Evolutionary conservation across 768 basidiomycete genomes (phyloP).

Genomic region (Boletus reticuloceps): DNA sequence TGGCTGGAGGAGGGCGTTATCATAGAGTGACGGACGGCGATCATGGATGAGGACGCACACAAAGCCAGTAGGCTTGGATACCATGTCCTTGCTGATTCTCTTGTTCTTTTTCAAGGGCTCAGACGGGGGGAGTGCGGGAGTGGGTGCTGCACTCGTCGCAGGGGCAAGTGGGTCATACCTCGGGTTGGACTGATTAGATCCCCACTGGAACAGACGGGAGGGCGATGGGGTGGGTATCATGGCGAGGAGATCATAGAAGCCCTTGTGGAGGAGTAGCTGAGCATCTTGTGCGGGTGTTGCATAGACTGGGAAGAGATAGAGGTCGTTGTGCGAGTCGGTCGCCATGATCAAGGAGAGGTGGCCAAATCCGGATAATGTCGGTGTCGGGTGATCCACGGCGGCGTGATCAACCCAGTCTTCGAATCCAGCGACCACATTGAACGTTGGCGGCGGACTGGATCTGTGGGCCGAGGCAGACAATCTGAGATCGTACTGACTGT

Average conservation of each 20-base stretch:
- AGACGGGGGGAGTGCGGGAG: conserved; percentile 29
- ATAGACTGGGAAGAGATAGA: conserved; percentile 1
- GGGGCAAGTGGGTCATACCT: conserved; percentile 58
- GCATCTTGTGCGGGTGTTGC: neutral
- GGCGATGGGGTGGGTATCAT: conserved; percentile 72
- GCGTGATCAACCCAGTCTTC: neutral
- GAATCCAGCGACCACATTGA: neutral
- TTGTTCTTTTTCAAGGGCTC: conserved; percentile 51
- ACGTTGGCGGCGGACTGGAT: neutral
- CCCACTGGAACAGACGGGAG: conserved; percentile 58
- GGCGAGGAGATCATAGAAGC: conserved; percentile 84
- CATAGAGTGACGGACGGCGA: conserved; percentile 9
- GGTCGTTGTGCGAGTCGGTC: neutral
- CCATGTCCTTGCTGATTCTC: conserved; percentile 85
- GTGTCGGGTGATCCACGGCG: conserved; percentile 3
- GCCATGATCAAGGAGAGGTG: neutral
- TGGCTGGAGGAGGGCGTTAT: conserved; percentile 51
- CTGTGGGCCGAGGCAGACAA: neutral
- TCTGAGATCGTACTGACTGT: neutral
- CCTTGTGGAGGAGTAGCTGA: conserved; percentile 83
- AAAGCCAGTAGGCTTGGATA: conserved; percentile 79
- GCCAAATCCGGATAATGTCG: neutral
- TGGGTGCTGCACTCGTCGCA: neutral
- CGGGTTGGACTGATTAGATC: conserved; percentile 43
- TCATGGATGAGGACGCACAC: conserved; percentile 54